Base-by-base conservation (phyloP, 306 rosid species). In the Pterocarpus santalinus region DNA sequence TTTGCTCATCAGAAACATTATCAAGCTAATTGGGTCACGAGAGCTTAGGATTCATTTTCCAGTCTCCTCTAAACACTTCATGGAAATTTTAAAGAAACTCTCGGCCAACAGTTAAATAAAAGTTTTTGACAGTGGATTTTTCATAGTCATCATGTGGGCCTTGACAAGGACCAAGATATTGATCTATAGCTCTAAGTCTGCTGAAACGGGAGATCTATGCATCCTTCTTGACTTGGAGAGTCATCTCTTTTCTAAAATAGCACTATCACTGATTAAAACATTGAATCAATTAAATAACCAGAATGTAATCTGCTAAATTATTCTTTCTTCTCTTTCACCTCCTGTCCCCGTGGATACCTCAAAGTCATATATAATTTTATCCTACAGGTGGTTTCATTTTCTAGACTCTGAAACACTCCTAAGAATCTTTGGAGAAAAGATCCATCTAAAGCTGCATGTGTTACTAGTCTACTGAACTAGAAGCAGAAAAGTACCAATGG, bases 1-100 rank as follows among this genome's bases (percentile, higher is more conserved):
- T 72, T 41, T 39, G 49, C 38, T 46, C 12, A 52, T 63, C 51
- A 22, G 15, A 51, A 69, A 16, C 52, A 10, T 35, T 4, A 53
- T 72, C 12, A 12, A 65, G 35, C 38, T 17, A 32, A 62, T 56
- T 12, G 17, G 69, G 69, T 43, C 52, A 61, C 72, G 60, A 22
- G 3, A 4, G 61, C 17, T n/a, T 6, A 69, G 5, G 52, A 39
- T 61, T 68, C 66, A 70, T 77, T 82, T 49, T 36, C 46, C 30
- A 69, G 58, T 51, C 56, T 76, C 62, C 60, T 14, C 43, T 60
- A 30, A 80, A 62, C 73, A 62, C 70, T 41, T 60, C 66, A 51
- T 10, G 15, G 51, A 15, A 61, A 51, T 69, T 49, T 8, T 22
- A 22, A 49, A 76, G 67, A 66, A 28, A 51, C 66, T 35, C 33